Evolutionary conservation across 1,139 yeast species (phyloP), one percentile per base, ranked within the genome.

Genomic region (Saccharomyces hybrid): DNA sequence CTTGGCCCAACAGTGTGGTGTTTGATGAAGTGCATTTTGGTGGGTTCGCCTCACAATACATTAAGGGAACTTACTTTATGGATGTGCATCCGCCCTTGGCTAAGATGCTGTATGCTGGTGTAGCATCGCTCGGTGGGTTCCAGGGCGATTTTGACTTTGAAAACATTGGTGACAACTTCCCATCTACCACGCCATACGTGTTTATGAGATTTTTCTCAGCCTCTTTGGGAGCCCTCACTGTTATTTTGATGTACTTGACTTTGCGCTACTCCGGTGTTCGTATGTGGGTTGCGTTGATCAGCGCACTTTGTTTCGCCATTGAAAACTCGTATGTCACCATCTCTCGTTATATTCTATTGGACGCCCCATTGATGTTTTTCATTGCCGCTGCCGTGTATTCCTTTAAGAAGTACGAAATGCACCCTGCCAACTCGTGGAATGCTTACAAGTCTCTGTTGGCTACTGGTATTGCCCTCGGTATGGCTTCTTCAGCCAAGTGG

Each of bases 81-180:
- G 97, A 90, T 72, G 96, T 89, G 54, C 97, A 90, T 70, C 97
- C 97, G 27, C 97, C 97, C 3, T 78, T 89, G 66, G 95, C 96
- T 51, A 89, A 89, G 72, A 83, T 90, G 88, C 73, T 90, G 55
- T 87, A 81, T 72, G 96, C 95, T 2, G 88, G 86, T 47, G 82
- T 88, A 49, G 91, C 82, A 1, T 72, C 79, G 49, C 60, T 86
- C 30, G 89, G 86, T 52, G 96, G 96, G 0, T 89, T 83, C 72
- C 79, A 79, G 52, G 96, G 96, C 51, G 83, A 81, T 63, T 88
- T 88, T 66, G 78, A 75, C 55, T 89, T 90, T 69, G 81, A 79
- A 61, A 76, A 76, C 52, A 90, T 90, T 65, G 96, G 95, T 58
- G 83, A 79, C 57, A 73, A 62, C 28, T 84, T 70, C 70, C 87